Evolutionary conservation across 345 rosid species (phyloP).

Genomic region (Hypericum androsaemum): DNA sequence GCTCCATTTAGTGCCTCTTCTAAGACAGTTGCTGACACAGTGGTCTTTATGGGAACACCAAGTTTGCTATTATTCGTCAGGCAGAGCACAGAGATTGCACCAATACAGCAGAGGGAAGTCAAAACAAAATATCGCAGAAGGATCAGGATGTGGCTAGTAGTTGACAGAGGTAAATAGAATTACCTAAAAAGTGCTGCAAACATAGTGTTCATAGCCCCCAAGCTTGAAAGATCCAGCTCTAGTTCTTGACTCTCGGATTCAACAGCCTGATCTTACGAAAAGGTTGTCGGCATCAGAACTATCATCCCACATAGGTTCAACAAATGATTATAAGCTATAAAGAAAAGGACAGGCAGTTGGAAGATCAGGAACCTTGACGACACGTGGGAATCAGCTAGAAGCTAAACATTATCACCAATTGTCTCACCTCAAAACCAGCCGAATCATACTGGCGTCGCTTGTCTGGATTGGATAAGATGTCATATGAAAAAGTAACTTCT

Average conservation of each 20-base stretch:
- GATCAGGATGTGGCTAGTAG: no score
- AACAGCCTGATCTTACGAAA: slow-evolving; percentile 46
- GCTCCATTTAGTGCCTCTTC: slow-evolving; percentile 92
- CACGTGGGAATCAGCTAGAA: background rate
- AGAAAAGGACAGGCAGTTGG: background rate
- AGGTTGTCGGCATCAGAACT: slow-evolving; percentile 3
- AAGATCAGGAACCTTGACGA: background rate
- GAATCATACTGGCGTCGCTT: slow-evolving; percentile 77
- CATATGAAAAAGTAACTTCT: slow-evolving; percentile 89
- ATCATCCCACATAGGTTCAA: background rate
- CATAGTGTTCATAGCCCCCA: slow-evolving; percentile 90
- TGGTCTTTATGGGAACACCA: slow-evolving; percentile 97
- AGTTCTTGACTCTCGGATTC: slow-evolving; percentile 72
- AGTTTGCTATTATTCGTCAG: slow-evolving; percentile 51
- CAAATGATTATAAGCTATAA: background rate
- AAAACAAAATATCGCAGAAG: no score
- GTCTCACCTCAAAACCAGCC: slow-evolving; percentile 95
- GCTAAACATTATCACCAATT: background rate
- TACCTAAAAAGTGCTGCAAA: slow-evolving; percentile 93
- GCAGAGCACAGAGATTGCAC: background rate
- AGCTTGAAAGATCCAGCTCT: slow-evolving; percentile 92
- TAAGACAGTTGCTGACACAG: slow-evolving; percentile 85
- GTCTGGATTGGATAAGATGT: slow-evolving; percentile 82
- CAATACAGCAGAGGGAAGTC: no score
- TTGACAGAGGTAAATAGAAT: no score